phyloP scores from a whole-genome alignment of 192 early-diverging fungal species.

The Backusella tarrabulga region DNA sequence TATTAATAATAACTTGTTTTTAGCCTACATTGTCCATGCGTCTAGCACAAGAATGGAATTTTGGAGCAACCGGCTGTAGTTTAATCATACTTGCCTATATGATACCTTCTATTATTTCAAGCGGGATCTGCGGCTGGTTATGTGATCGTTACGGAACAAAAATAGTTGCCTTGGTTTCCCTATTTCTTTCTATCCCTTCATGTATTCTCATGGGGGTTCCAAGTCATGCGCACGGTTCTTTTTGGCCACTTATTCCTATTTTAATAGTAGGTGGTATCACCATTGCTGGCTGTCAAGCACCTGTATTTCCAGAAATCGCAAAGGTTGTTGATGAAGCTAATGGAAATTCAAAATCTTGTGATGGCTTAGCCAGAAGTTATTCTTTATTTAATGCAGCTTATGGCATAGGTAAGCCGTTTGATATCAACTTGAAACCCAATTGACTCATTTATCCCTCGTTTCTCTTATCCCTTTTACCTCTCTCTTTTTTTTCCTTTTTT shows the following conservation, averaged over 20 bases:
- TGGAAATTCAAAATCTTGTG: slow-evolving; percentile 28
- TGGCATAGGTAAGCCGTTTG: slow-evolving; percentile 16
- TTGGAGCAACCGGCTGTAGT: slow-evolving; percentile 39
- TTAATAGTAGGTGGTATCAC: slow-evolving; percentile 34
- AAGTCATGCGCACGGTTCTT: neutral
- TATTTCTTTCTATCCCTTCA: slow-evolving; percentile 19
- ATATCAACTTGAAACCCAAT: neutral
- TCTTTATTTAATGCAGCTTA: slow-evolving; percentile 46
- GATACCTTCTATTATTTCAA: slow-evolving; percentile 35
- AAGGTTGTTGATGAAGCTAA: slow-evolving; percentile 36
- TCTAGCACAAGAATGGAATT: slow-evolving; percentile 33
- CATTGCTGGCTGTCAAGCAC: slow-evolving; percentile 37
- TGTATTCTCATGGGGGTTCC: slow-evolving; percentile 38
- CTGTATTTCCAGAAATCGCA: slow-evolving; percentile 45
- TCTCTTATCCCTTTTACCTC: too few relatives aligned
- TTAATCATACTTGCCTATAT: slow-evolving; percentile 39
- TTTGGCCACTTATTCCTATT: slow-evolving; percentile 32
- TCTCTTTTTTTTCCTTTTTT: neutral
- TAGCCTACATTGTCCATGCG: slow-evolving; percentile 43
- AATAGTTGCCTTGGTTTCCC: slow-evolving; percentile 29
- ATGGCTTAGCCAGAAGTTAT: slow-evolving; percentile 45
- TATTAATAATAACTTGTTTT: slow-evolving; percentile 10
- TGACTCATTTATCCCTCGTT: neutral
- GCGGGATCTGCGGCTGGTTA: slow-evolving; percentile 41
- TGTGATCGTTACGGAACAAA: slow-evolving; percentile 46